These are phyloP conservation scores for Streptanthus diversifolius DNA, from an alignment of 345 rosid species.

Conservation along the genomic window DNA sequence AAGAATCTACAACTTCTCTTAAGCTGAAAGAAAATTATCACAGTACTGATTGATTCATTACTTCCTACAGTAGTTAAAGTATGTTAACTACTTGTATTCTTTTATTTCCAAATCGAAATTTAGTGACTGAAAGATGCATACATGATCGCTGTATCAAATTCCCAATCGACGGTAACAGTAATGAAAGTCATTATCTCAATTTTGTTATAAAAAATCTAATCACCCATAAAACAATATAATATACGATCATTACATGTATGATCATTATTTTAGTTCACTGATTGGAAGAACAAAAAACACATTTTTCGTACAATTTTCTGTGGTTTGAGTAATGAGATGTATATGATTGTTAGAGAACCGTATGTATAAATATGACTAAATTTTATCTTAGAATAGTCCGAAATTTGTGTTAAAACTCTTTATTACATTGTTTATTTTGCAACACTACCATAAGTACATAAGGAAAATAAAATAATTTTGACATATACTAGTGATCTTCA, in stretches of 20 bases:
- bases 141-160: neutral
- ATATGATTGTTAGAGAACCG: neutral
- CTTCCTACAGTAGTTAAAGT: neutral
- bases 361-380: neutral
- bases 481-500: neutral
- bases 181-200: neutral
- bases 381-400: neutral
- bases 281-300: neutral
- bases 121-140: neutral
- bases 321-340: neutral
- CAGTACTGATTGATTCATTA: neutral
- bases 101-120: neutral
- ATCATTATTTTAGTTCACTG: neutral
- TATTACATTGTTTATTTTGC: neutral
- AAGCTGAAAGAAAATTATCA: conserved; percentile 8
- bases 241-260: neutral
- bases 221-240: neutral
- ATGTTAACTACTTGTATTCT: neutral
- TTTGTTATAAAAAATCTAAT: neutral
- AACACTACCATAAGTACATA: neutral
- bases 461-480: neutral
- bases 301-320: neutral
- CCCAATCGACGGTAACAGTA: neutral
- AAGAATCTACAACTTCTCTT: conserved; percentile 24
- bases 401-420: neutral